Base-by-base conservation (phyloP, 2,329 filamentous ascomycete genomes). In the Fusarium anthophilum region DNA sequence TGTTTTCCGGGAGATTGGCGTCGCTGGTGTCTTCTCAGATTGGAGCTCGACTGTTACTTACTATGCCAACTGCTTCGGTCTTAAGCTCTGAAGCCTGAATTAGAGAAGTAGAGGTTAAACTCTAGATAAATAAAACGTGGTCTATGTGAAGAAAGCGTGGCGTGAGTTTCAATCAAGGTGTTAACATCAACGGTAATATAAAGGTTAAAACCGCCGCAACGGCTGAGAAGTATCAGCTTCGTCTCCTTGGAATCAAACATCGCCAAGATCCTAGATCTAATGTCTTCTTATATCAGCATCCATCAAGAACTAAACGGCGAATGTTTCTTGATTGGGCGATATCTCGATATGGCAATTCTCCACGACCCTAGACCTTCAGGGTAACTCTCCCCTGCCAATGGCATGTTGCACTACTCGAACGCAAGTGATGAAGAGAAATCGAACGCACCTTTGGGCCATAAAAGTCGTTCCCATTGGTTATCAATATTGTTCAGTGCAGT, bases 1-100 rank as follows among this genome's bases (percentile, higher is more conserved):
- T 74, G 90, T 92, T 3, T 82, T 94, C 6, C 84, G 86, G 72
- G 82, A 93, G 75, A 88, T 93, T 15, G 87, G 88, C 2, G 88
- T 92, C 20, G 81, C 83, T 37, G 90, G 86, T 9, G 86, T 94
- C 70, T 94, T 94, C 76, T 87, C 88, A 8, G 92, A 94, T 79
- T 94, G 92, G 92, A 88, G 88, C 22, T 89, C 90, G 17, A 92
- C 91, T 0, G 87, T 90, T 13, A 92, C 91, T 0, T 93, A 91
- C 74, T 94, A 92, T 81, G 92, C 91, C 72, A 94, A 92, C 77
- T 94, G 92, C 82, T 90, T 93, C 73, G 87, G 81, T 20, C 70
- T 83, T 14, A 70, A 70, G 38, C 28, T 73, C 8, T 74, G 38
- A 38, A 22, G 43, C 22, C 14, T 12, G 38, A 18, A 24, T 47